Base-by-base conservation (phyloP, 257 asterid species). In the Rhazya stricta region DNA sequence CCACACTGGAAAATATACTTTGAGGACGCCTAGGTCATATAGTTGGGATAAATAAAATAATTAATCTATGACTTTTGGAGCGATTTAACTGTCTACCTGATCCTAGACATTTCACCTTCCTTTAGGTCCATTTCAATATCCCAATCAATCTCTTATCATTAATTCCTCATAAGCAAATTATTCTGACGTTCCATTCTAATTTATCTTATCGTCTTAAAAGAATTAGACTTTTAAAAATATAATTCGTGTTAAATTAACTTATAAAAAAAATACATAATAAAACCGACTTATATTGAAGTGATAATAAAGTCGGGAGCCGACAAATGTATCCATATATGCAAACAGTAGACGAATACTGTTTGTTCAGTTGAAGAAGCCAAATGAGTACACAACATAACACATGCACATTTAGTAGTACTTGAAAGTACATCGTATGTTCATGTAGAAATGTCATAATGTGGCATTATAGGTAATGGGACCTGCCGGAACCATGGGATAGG, bases 371-470 rank as follows among this genome's bases (percentile, higher is more conserved):
- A 37, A 54, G 41, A 67, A 69, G 73, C 74, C 51, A 57, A 48
- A 23, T 12, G n/a, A 13, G 39, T 29, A 30, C 67, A 41, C 39
- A 39, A 71, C 79, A 79, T 29, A 23, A 68, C 76, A 76, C 78
- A 80, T 69, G 83, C 68, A 36, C 48, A 77, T 34, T 41, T 41
- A 74, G 75, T 77, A 78, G 96, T 90, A 92, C 96, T 87, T 89
- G 88, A 86, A 81, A 83, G 96, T 90, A 92, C 97, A 88, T 76
- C 85, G 89, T 84, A 89, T 86, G 82, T 76, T 84, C 90, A 78
- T 27, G 79, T 71, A 72, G 61, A 54, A 46, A 42, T 36, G 71
- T 77, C 63, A 67, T 5, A n/a, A n/a, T 13, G 23, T 58, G 39
- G 76, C 30, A 23, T 51, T 10, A 13, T 39, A 13, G 25, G 50